These are phyloP conservation scores for Pittosporum tobira DNA, from an alignment of 129 eudicot genomes.

Conservation along the genomic window DNA sequence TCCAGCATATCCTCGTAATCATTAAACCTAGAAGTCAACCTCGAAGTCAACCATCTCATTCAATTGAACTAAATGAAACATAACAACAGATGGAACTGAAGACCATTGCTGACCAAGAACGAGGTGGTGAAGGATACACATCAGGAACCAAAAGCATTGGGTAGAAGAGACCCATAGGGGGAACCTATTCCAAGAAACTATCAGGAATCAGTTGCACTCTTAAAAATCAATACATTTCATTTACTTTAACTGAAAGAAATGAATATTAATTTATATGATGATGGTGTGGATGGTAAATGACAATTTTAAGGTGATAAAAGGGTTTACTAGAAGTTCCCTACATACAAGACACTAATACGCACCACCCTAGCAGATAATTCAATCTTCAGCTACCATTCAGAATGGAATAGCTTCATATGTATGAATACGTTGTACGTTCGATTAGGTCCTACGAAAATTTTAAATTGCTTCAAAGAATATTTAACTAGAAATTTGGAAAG, in stretches of 20 bases:
- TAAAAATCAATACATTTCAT: not conserved
- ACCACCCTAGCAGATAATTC: no score
- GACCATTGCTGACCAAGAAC: constrained; percentile 52
- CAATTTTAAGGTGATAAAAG: not conserved
- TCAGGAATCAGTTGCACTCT: constrained; percentile 3
- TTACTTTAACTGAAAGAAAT: not conserved
- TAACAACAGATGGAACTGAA: constrained; percentile 6
- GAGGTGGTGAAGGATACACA: constrained; percentile 96
- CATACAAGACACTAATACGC: no score
- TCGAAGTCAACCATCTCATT: not conserved
- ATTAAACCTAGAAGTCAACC: constrained; percentile 47
- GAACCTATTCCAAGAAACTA: constrained; percentile 46
- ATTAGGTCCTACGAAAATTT: no score
- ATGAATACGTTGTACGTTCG: no score
- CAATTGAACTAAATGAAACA: not conserved
- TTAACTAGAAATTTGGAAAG: no score
- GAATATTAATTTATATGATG: not conserved
- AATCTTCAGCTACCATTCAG: no score
- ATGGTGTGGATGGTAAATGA: not conserved
- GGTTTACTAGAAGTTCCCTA: no score
- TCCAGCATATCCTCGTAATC: constrained; percentile 96
- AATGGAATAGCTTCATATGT: no score
- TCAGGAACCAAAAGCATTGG: constrained; percentile 97
- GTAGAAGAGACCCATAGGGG: constrained; percentile 95
- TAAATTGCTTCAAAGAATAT: no score